A percentile compares a stretch with the other conserved stretches of the same genome.
phyloP scores from a whole-genome alignment of 1,139 yeast species.

The Blastobotrys petasosporus region DNA sequence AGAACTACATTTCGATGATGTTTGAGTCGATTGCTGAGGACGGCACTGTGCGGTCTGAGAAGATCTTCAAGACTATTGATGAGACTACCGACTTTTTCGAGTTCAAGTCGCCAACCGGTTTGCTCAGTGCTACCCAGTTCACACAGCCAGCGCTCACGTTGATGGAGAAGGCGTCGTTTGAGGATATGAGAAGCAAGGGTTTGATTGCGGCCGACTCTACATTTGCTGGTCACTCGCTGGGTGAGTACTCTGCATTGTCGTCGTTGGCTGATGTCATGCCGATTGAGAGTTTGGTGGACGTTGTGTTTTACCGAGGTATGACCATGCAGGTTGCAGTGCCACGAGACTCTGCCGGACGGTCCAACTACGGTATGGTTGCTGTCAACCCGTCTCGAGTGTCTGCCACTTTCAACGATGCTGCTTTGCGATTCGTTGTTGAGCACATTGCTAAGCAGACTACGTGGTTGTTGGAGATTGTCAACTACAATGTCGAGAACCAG shows the following conservation, averaged over 20 bases:
- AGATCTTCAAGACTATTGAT: conserved; percentile 88
- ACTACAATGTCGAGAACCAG: conserved; percentile 95
- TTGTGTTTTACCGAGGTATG: conserved; percentile 99
- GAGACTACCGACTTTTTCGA: conserved; percentile 78
- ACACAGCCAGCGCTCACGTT: conserved; percentile 98
- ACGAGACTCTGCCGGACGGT: conserved; percentile 89
- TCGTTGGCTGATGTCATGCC: conserved; percentile 99
- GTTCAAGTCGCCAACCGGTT: conserved; percentile 89
- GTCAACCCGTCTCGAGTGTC: conserved; percentile 93
- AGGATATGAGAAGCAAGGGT: conserved; percentile 94
- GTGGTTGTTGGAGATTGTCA: conserved; percentile 97
- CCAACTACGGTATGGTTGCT: conserved; percentile 99
- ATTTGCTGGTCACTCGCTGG: conserved; percentile 98
- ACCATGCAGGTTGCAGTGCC: conserved; percentile 99
- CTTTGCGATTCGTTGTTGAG: conserved; percentile 89
- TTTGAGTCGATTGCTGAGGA: conserved; percentile 88
- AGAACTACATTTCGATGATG: conserved; percentile 94
- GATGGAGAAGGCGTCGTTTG: conserved; percentile 99
- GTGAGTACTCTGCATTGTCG: conserved; percentile 96
- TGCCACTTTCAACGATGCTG: conserved; percentile 84
- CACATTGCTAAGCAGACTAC: conserved; percentile 75
- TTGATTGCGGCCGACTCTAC: conserved; percentile 88
- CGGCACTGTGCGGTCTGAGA: conserved; percentile 82
- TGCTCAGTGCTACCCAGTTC: conserved; percentile 95
- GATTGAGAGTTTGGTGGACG: conserved; percentile 93